Evolutionary conservation across 73 alveolate genomes (phyloP), one percentile per base, ranked within the genome.

Genomic region (Effrenium voratum): DNA sequence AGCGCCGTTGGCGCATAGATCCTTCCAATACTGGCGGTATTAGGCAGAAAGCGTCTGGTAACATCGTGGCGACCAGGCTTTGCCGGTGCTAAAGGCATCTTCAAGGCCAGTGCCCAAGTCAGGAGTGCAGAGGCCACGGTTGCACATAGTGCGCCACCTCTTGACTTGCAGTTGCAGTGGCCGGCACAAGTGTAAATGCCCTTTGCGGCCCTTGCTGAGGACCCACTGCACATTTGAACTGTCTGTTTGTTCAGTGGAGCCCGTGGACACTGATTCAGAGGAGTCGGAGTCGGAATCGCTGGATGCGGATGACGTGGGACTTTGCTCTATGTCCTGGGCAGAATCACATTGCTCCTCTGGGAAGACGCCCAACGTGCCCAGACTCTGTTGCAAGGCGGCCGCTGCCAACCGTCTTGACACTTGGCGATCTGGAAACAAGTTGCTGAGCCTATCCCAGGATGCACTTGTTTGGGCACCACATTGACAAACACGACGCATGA

Each of bases 171-270:
- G 34, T 38, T 63, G 76, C 76, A 63, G 34, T 38, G 76, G 76
- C 76, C 76, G 13, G 36, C 76, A 63, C 76, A 63, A 63, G 76
- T 63, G 76, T 38, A 63, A 63, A 38, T 63, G 76, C 28, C 76
- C 76, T n/a, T n/a, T n/a, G 90, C 90, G 68, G 2, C 90, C 90
- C 44, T 79, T 79, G 68, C 90, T 79, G 16, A 79, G 34, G 46
- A 79, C 46, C 90, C 90, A 79, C 70, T 79, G 90, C 38, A 79
- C 38, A 4, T 79, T 68, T 2, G 8, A 15, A n/a, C 80, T n/a
- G 22, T 68, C 80, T 28, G 8, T 46, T 6, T 15, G 47, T 68
- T 68, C 36, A 26, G 80, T 68, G 80, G n/a, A n/a, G n/a, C n/a
- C n/a, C n/a, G 8, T 28, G 47, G 46, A n/a, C 47, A 43, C 36